Evolutionary conservation across 1,284 basidiomycete species (phyloP).

Genomic region (Cutaneotrichosporon spelunceum): DNA sequence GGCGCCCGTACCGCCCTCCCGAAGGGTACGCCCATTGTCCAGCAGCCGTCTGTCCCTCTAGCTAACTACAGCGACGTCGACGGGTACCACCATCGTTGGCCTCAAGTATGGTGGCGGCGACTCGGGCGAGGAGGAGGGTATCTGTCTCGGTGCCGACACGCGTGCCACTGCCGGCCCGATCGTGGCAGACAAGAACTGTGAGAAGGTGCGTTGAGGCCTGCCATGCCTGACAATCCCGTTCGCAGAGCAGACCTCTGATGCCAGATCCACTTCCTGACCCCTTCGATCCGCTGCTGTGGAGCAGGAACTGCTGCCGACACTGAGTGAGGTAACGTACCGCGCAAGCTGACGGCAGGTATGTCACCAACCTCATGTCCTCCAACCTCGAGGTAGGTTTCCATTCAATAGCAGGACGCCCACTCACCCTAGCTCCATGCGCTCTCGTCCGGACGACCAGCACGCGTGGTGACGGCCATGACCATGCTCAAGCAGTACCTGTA

Average conservation of each 20-base stretch:
- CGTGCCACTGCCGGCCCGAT: conserved; percentile 92
- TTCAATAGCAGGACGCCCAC: not conserved
- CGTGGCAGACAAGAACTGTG: conserved; percentile 99
- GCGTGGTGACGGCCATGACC: conserved; percentile 96
- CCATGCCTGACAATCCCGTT: not conserved
- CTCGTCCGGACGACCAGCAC: conserved; percentile 77
- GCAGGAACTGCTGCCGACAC: conserved; percentile 98
- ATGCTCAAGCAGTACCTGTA: conserved; percentile 90
- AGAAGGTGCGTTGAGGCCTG: conserved; percentile 68
- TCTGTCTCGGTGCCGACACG: conserved; percentile 95
- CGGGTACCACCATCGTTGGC: conserved; percentile 94
- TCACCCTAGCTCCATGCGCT: conserved; percentile 65
- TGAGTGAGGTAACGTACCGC: conserved; percentile 55
- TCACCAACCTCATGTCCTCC: conserved; percentile 84
- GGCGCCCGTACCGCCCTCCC: conserved; percentile 51
- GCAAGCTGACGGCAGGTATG: conserved; percentile 57
- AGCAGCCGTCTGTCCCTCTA: not conserved
- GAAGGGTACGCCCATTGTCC: conserved; percentile 40
- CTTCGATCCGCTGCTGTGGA: conserved; percentile 94
- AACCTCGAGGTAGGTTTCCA: conserved; percentile 66
- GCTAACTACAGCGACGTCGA: conserved; percentile 72
- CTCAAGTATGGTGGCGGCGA: conserved; percentile 69
- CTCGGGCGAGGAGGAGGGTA: conserved; percentile 66
- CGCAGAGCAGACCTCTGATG: conserved; percentile 7
- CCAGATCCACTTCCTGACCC: conserved; percentile 94